Conservation (phyloP, 257 asterid genomes). For the Datura wrightii region DNA sequence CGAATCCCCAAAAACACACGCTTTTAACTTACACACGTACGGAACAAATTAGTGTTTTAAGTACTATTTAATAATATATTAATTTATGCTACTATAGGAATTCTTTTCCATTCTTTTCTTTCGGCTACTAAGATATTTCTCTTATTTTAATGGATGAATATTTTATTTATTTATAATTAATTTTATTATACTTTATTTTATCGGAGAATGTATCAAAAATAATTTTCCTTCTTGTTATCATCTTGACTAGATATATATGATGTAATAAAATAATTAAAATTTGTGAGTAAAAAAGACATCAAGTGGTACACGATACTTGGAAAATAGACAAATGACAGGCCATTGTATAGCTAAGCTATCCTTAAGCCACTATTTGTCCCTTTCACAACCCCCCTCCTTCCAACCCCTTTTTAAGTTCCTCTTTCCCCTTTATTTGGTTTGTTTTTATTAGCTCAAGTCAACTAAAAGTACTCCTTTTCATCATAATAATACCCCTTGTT, state of each 20-base stretch:
- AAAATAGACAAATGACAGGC: background rate
- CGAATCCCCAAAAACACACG: background rate
- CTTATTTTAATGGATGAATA: too few species aligned
- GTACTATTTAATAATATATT: too few species aligned
- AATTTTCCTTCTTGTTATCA: too few species aligned
- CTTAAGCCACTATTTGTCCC: background rate
- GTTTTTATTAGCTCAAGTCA: background rate
- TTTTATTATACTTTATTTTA: too few species aligned
- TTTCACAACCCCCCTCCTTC: background rate
- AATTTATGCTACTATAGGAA: too few species aligned
- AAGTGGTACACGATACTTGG: background rate
- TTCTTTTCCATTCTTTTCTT: too few species aligned
- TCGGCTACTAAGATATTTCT: too few species aligned
- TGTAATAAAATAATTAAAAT: background rate
- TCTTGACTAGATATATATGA: background rate
- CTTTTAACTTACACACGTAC: background rate
- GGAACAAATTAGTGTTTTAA: background rate
- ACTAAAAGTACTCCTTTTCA: background rate
- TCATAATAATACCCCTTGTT: background rate
- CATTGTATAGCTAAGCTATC: background rate
- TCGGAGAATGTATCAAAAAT: too few species aligned
- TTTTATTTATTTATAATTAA: too few species aligned
- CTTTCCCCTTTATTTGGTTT: background rate
- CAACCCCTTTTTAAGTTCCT: background rate
- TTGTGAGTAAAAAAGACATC: background rate